Evolutionary conservation across 768 basidiomycete species (phyloP), one percentile per base, ranked within the genome.

Genomic region (Porpolomopsis calyptriformis): DNA sequence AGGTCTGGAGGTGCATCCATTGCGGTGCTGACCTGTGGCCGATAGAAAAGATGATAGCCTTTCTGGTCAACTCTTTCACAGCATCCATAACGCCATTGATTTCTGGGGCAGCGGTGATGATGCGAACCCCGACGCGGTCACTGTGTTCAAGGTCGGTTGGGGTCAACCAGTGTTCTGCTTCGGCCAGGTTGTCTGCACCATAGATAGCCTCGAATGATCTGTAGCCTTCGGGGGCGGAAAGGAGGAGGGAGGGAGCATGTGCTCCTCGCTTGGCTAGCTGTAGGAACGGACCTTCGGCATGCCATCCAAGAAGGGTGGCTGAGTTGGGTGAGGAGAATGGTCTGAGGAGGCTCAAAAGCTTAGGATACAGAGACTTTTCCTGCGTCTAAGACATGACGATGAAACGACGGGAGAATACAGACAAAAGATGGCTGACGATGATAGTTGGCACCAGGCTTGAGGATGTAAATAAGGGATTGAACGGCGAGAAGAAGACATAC

Each of bases 251-350:
- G 2, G 78, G 75, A 1, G 83, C 73, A 59, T 94, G 91, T 2
- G 85, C 87, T 2, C 91, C 91, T 36, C 84, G 79, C 60, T 90
- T 90, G n/a, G 73, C 72, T 33, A 77, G 64, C 45, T 88, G 81
- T 35, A 92, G 71, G 67, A 92, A 93, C 0, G 91, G 90, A 0
- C 91, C 91, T 63, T 94, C 91, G 22, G 76, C 85, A 53, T 94
- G 91, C 82, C 85, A 93, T 22, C 91, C 91, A 10, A 93, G 74
- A 2, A 90, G 61, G 26, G 76, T 80, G 0, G 90, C 88, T 8
- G 82, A 82, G 8, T 53, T 67, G 0, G 76, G 66, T 11, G 77
- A 73, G 11, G 78, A 75, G 56, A 77, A 78, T 1, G 87, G 86
- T 27, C 73, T 73, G 22, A 91, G 70, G 14, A 88, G 70, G 46